Evolutionary conservation across 345 rosid genomes (phyloP), one percentile per base, ranked within the genome.

Genomic region (Populus pruinosa): DNA sequence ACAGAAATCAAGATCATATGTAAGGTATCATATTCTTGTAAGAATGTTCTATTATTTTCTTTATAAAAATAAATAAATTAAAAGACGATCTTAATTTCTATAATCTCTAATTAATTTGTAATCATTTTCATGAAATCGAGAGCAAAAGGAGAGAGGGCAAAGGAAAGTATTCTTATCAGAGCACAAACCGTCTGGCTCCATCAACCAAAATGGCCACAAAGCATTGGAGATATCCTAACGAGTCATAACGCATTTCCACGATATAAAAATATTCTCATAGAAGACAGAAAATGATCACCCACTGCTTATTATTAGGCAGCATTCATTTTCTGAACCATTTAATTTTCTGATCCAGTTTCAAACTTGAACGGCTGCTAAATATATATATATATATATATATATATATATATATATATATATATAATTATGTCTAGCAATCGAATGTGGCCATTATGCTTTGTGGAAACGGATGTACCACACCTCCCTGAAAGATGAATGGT

Each of bases 391-490:
- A 25, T 25, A 25, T 25, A 25, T 25, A 68, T 70, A 23, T 62
- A 62, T 23, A 62, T 27, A 27, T 0, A 27, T 25, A 25, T 25
- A 68, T 70, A 23, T 62, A 62, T 23, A 62, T 27, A 27, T 0
- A 27, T 0, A 27, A 27, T 41, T 2, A 25, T 10, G 13, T 23
- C 66, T n/a, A 20, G 8, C 27, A 21, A 56, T 63, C 64, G 18
- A 21, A 62, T 31, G 74, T 62, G 73, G 69, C 59, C 66, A 25
- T 35, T 38, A 41, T 31, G 5, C 36, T 27, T 18, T 25, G 77
- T 79, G 75, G 79, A 70, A 72, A 66, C 49, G 29, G 72, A 66
- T 36, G 75, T 68, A 74, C 78, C 70, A 74, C 81, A 68, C 83
- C 53, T 64, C 31, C 23, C 31, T 62, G 67, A 62, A n/a, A 11